Evolutionary conservation across 495 filamentous ascomycete genomes (phyloP), one percentile per base, ranked within the genome.

Genomic region (Elasticomyces elasticus): DNA sequence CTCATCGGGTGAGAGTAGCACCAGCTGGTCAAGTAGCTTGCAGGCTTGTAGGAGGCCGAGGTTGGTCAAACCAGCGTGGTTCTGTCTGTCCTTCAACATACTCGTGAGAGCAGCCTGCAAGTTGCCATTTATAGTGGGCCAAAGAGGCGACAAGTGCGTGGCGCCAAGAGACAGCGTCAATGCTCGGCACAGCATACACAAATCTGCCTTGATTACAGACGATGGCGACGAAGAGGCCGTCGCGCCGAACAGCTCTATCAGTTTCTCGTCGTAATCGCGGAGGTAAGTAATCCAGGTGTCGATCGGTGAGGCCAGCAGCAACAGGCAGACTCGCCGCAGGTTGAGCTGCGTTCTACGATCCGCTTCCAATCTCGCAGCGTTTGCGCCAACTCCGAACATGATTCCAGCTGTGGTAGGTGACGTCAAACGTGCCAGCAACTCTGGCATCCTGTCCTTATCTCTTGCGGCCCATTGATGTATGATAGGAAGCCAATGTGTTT

Each of bases 321-420:
- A 71, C 22, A 86, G 71, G 20, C 88, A 80, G 49, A 94, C 80
- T 49, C 92, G 79, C 9, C 89, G 84, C 12, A 99, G 80, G 64
- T 89, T 95, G 31, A 95, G 79, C 64, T 96, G 91, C 7, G 89
- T 86, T 67, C 85, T 92, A 47, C 89, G 84, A 68, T 99, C 92
- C 9, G 92, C 89, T 71, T 99, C 92, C 40, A 89, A 73, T 54
- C 92, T 77, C n/a, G 92, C 92, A 22, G 90, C 91, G 30, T 86
- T 90, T 6, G 92, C 94, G 47, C 92, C 92, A 5, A 99, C 92
- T 22, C 92, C 92, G 58, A 99, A 99, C 66, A 99, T 88, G 51
- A 97, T 94, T 15, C 92, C 94, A 0, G 92, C 94, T n/a, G 92
- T 86, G 15, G 88, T 88, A 9, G 92, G 92, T 2, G 89, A 77